Conservation (phyloP, 768 basidiomycete species). For the Roridomyces roridus region DNA sequence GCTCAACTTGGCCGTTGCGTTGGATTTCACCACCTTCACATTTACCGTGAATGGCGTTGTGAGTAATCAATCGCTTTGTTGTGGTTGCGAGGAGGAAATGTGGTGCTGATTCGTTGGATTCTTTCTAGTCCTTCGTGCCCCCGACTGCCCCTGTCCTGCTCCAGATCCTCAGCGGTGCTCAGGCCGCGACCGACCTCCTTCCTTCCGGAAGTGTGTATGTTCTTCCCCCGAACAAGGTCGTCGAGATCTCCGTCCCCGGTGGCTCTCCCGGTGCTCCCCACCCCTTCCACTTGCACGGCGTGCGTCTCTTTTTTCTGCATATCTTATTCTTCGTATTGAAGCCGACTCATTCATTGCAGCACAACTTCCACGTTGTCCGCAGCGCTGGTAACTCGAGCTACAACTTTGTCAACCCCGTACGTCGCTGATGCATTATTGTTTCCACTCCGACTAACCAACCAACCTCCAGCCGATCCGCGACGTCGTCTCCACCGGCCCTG, state of each 20-base stretch:
- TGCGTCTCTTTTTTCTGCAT: not conserved
- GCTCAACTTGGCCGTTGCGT: conserved; percentile 27
- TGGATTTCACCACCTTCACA: conserved; percentile 16
- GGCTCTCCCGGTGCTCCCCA: conserved; percentile 14
- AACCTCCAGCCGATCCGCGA: conserved; percentile 6
- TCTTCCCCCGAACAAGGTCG: conserved; percentile 44
- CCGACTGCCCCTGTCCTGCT: conserved; percentile 49
- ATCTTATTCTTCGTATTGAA: no score
- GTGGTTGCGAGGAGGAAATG: not conserved
- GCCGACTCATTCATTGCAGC: conserved; percentile 15
- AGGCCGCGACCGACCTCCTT: conserved; percentile 35
- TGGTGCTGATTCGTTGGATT: not conserved
- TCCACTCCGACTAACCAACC: not conserved
- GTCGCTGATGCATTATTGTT: not conserved
- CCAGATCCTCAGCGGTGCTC: conserved; percentile 50
- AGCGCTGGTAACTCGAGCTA: conserved; percentile 30
- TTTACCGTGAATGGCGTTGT: conserved; percentile 40
- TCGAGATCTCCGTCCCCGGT: conserved; percentile 46
- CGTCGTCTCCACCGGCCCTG: conserved; percentile 14
- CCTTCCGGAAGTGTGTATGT: conserved; percentile 41
- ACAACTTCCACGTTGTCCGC: conserved; percentile 38
- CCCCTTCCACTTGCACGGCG: conserved; percentile 24
- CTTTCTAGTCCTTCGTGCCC: conserved; percentile 26
- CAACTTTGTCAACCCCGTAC: conserved; percentile 49
- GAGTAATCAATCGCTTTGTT: not conserved